These are phyloP conservation scores for Metarhizium anisopliae DNA, from an alignment of 2,329 filamentous ascomycete genomes.

Conservation along the genomic window DNA sequence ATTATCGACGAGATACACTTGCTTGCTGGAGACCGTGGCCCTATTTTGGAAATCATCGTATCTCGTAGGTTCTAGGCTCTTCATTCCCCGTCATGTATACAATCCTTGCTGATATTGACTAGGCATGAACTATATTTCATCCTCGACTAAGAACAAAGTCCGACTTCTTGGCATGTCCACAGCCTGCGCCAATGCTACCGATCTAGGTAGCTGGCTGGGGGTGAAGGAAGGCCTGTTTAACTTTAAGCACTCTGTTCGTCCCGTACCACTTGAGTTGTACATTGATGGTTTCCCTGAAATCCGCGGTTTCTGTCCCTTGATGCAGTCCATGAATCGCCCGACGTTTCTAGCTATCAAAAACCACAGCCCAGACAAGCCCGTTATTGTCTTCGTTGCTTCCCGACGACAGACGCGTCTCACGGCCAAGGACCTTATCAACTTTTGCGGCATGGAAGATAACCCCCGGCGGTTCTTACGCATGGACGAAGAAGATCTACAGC, in stretches of 20 bases:
- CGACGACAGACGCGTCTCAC: constrained; percentile 90
- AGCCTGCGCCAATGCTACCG: constrained; percentile 89
- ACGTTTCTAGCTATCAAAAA: constrained; percentile 95
- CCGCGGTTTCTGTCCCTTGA: constrained; percentile 89
- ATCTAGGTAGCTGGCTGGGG: constrained; percentile 92
- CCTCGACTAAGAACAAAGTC: constrained; percentile 82
- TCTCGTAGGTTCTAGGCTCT: constrained; percentile 36
- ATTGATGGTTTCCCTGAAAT: constrained; percentile 97
- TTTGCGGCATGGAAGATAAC: constrained; percentile 97
- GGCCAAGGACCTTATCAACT: constrained; percentile 92
- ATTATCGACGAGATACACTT: constrained; percentile 99
- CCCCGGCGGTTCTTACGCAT: constrained; percentile 87
- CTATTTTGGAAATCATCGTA: constrained; percentile 96
- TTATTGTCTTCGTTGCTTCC: constrained; percentile 97
- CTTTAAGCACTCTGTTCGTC: constrained; percentile 92
- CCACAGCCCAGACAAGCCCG: constrained; percentile 91
- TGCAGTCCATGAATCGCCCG: constrained; percentile 98
- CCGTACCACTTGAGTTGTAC: constrained; percentile 90
- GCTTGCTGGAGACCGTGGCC: constrained; percentile 90
- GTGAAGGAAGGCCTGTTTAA: constrained; percentile 96
- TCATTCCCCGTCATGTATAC: no score
- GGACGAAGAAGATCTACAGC: constrained; percentile 85
- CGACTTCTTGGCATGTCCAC: constrained; percentile 97
- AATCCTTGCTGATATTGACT: constrained; percentile 11
- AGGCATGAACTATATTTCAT: constrained; percentile 97